These are phyloP conservation scores for Solanum infundibuliforme DNA, from an alignment of 257 asterid species.

Conservation along the genomic window DNA sequence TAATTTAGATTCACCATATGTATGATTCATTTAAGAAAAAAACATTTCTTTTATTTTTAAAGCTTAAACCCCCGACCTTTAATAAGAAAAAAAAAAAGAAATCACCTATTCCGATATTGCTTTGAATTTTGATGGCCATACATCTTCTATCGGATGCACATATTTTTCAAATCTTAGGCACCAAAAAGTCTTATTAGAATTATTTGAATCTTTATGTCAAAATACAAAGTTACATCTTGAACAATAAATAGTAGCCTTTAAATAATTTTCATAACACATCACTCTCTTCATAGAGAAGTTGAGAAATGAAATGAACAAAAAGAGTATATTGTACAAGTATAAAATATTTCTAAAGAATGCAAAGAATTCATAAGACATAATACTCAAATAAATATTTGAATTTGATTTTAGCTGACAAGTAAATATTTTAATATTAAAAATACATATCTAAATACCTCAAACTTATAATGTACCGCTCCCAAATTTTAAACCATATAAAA, in stretches of 20 bases:
- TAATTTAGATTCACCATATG: not conserved
- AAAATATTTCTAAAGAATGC: too few relatives aligned
- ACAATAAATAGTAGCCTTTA: not conserved
- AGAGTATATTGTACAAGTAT: not conserved
- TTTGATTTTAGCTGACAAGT: too few relatives aligned
- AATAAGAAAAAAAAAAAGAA: not conserved
- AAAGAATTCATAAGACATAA: not conserved
- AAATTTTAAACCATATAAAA: too few relatives aligned
- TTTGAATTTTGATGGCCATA: not conserved
- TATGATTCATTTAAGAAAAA: not conserved
- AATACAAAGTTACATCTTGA: not conserved
- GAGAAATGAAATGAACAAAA: not conserved
- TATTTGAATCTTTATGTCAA: too few relatives aligned
- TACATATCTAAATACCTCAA: too few relatives aligned
- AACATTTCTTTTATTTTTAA: not conserved
- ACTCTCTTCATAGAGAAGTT: not conserved
- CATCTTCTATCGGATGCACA: not conserved
- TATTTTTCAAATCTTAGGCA: not conserved
- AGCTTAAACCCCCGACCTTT: rapidly evolving
- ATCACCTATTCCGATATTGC: not conserved
- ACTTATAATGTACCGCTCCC: not conserved
- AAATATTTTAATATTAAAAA: too few relatives aligned
- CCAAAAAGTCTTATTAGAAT: not conserved
- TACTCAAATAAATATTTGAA: too few relatives aligned
- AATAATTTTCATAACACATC: too few relatives aligned